phyloP scores from a whole-genome alignment of 129 eudicot genomes.

The Saposhnikovia divaricata region DNA sequence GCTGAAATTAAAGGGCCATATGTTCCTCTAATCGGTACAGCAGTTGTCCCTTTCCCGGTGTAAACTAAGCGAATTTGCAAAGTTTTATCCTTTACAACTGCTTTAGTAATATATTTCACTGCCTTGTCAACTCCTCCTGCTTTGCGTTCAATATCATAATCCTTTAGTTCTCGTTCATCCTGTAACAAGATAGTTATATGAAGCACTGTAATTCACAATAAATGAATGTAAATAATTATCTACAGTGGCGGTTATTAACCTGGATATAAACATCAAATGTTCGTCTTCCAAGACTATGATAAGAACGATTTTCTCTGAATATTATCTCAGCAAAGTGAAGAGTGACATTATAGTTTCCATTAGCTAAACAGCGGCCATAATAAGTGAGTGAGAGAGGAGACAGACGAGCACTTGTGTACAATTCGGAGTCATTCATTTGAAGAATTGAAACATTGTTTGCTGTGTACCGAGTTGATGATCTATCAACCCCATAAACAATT shows the following conservation, averaged over 20 bases:
- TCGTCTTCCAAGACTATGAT: constrained; percentile 58
- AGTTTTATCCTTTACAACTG: constrained; percentile 23
- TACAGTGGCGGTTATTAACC: constrained; percentile 20
- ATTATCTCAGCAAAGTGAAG: constrained; percentile 77
- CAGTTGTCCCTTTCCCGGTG: constrained; percentile 48
- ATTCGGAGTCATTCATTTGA: constrained; percentile 22
- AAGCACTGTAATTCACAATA: background rate
- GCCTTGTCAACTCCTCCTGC: constrained; percentile 47
- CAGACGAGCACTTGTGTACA: constrained; percentile 42
- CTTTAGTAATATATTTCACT: background rate
- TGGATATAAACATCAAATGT: constrained; percentile 69
- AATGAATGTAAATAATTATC: background rate
- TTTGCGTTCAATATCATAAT: constrained; percentile 37
- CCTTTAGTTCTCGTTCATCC: constrained; percentile 28
- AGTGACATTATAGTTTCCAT: constrained; percentile 53
- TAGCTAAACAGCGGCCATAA: constrained; percentile 46
- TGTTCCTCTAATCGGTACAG: constrained; percentile 25
- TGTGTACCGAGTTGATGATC: background rate
- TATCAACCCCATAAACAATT: constrained; percentile 14
- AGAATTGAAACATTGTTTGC: constrained; percentile 26
- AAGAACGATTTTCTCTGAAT: constrained; percentile 40
- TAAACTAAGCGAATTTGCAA: constrained; percentile 39
- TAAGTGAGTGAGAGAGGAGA: constrained; percentile 66
- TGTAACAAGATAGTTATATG: constrained; percentile 12
- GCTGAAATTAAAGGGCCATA: constrained; percentile 63